Conservation (phyloP, 305 asterid genomes). For the Fraxinus ornus region DNA sequence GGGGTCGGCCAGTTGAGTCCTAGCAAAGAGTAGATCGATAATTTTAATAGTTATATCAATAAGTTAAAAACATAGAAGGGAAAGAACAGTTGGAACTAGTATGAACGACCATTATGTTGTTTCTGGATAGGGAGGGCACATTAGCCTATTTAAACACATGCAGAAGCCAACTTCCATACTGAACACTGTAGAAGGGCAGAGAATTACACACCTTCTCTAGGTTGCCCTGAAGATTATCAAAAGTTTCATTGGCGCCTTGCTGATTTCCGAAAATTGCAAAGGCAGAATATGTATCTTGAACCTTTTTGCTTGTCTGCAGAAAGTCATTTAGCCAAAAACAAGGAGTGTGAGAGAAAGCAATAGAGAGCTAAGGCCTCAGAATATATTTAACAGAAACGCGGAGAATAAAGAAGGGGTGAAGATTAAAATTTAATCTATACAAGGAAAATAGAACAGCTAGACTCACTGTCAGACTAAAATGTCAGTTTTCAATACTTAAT, state of each 20-base stretch:
- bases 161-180: neutral
- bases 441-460: neutral
- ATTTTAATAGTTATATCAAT: neutral
- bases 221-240: constrained; percentile 56
- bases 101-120: neutral
- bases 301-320: constrained; percentile 51
- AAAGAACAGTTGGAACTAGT: neutral
- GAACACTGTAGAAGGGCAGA: neutral
- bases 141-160: neutral
- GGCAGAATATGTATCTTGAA: constrained; percentile 50
- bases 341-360: neutral
- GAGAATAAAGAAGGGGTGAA: neutral
- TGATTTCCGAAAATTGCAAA: constrained; percentile 53
- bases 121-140: neutral
- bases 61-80: neutral
- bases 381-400: neutral
- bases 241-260: constrained; percentile 67
- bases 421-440: neutral
- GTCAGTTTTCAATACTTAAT: neutral
- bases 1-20: constrained; percentile 71
- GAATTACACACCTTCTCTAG: constrained; percentile 49
- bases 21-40: constrained; percentile 28
- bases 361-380: neutral
- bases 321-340: constrained; percentile 1
- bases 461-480: neutral